Evolutionary conservation across 768 basidiomycete genomes (phyloP).

Genomic region (Lentinula boryana): DNA sequence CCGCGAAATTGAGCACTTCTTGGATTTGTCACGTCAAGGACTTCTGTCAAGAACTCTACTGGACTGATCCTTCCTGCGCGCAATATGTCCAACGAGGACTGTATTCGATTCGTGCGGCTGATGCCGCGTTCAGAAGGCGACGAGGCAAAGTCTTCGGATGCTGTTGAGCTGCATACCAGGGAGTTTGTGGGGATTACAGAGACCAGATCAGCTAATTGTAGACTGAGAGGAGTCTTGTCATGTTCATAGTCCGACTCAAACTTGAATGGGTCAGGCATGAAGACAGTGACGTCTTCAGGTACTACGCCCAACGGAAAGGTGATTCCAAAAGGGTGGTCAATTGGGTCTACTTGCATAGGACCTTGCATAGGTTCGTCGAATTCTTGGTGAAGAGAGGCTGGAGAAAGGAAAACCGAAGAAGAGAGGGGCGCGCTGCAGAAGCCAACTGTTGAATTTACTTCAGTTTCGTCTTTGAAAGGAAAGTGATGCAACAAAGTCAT

Average conservation of each 20-base stretch:
- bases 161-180: not conserved
- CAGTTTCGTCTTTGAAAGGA: not conserved
- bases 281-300: not conserved
- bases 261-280: not conserved
- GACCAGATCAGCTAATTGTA: not conserved
- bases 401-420: not conserved
- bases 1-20: not conserved
- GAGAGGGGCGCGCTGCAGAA: not conserved
- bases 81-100: not conserved
- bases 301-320: not conserved
- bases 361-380: not conserved
- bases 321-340: not conserved
- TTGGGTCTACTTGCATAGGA: not conserved
- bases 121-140: not conserved
- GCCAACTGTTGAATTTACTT: not conserved
- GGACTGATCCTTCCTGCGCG: constrained; percentile 3
- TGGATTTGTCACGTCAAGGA: not conserved
- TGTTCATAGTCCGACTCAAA: not conserved
- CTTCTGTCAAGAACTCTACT: not conserved
- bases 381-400: not conserved
- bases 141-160: not conserved
- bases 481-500: not conserved
- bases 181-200: not conserved
- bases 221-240: not conserved
- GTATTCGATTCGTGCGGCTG: not conserved